Percentiles rank a stretch among this genome's conserved stretches.
Conservation (phyloP, 306 rosid species). For the Gastrolobium villosum region DNA sequence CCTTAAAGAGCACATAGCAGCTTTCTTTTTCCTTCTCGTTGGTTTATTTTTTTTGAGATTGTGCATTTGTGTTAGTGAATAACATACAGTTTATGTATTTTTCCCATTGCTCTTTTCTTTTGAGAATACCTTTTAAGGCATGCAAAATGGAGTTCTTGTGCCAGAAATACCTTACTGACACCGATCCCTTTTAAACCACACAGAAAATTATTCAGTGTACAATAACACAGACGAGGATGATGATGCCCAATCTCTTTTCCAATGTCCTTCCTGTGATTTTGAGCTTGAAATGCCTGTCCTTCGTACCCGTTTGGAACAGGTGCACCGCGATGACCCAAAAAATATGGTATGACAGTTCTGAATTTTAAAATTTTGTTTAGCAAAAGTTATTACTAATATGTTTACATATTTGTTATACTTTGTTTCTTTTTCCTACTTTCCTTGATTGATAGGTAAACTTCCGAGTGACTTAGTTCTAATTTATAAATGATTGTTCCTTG, state of each 20-base stretch:
- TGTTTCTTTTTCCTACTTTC: neutral
- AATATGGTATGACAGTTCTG: conserved; percentile 63
- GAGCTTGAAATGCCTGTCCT: conserved; percentile 65
- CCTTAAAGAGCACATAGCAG: neutral
- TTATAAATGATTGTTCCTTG: conserved; percentile 13
- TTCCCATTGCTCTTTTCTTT: conserved; percentile 30
- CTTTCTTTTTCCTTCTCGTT: conserved; percentile 25
- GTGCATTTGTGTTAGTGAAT: conserved; percentile 13
- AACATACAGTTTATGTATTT: conserved; percentile 17
- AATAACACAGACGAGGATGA: conserved; percentile 71
- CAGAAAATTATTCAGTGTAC: conserved; percentile 51
- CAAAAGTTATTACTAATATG: conserved; percentile 7
- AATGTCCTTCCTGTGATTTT: conserved; percentile 76
- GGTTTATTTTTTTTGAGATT: neutral
- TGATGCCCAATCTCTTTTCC: conserved; percentile 57
- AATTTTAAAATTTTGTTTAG: neutral
- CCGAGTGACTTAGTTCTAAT: neutral
- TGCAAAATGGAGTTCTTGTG: conserved; percentile 38
- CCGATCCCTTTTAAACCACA: conserved; percentile 21
- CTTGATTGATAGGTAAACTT: conserved; percentile 30
- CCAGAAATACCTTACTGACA: conserved; percentile 25
- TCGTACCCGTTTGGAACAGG: conserved; percentile 66
- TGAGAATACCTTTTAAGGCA: conserved; percentile 40
- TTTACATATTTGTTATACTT: conserved; percentile 17
- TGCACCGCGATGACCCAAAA: conserved; percentile 62